Base-by-base conservation (phyloP, 345 rosid species). In the Stellera chamaejasme region DNA sequence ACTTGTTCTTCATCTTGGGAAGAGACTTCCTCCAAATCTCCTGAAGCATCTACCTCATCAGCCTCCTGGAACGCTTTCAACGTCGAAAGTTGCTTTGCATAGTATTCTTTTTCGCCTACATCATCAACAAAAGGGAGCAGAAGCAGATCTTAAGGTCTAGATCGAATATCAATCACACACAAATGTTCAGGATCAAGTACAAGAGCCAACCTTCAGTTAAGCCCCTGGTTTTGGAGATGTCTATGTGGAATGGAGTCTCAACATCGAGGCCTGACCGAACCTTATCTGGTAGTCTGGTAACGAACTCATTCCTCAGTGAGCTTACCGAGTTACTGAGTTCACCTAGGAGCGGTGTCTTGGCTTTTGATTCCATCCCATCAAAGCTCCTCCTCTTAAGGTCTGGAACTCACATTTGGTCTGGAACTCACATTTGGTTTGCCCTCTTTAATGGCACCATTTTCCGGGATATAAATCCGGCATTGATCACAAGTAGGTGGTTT, bases 1-100 rank as follows among this genome's bases (percentile, higher is more conserved):
- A 13, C 63, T 63, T 72, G 77, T 51, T 83, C 95, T 44, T 59
- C 64, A 2, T 41, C 53, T 48, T 59, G 66, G 2, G 19, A 59
- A 10, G 54, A 52, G 25, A 77, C 81, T 9, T 66, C 86, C 16
- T 54, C 71, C 4, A 45, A 2, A 6, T 10, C 1, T 49, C 65
- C 69, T 1, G 72, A 56, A 0, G 72, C 57, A 54, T 72, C 55
- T 48, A 80, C 36, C 49, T 69, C 47, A 63, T 91, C 98, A 46
- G 82, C 95, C 59, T 83, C 95, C 65, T 83, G 86, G 41, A 91
- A 91, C 2, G 95, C 82, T 71, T 82, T 79, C 57, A 91, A 46
- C 3, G 96, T 91, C 10, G 66, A 81, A 10, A 91, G 58, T 62
- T 91, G 98, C 63, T 56, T 71, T 55, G 88, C 78, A 32, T 91